Conservation (phyloP, 495 filamentous ascomycete genomes). For the Hypoxylon intermedium region DNA sequence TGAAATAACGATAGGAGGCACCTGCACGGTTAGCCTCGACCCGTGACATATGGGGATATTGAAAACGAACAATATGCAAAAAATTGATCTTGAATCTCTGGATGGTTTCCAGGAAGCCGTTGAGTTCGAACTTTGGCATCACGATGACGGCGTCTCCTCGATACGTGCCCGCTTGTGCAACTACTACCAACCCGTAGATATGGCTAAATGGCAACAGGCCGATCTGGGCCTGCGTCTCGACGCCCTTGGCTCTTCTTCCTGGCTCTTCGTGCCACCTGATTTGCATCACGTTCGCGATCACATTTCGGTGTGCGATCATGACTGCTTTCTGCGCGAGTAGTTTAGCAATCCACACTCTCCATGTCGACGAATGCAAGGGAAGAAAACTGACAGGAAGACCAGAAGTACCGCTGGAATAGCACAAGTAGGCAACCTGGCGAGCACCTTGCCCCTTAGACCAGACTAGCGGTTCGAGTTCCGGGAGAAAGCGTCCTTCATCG, state of each 20-base stretch:
- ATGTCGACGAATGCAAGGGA: neutral
- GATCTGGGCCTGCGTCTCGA: slow-evolving; percentile 66
- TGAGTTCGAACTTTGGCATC: slow-evolving; percentile 85
- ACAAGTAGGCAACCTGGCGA: slow-evolving; percentile 80
- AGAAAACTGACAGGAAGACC: slow-evolving; percentile 71
- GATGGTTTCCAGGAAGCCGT: slow-evolving; percentile 68
- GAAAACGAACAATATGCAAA: slow-evolving; percentile 68
- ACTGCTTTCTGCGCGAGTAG: slow-evolving; percentile 77
- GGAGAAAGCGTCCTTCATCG: slow-evolving; percentile 65
- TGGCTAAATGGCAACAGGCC: slow-evolving; percentile 85
- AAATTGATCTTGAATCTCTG: slow-evolving; percentile 74
- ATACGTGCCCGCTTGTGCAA: slow-evolving; percentile 71
- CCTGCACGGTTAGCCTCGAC: slow-evolving; percentile 48
- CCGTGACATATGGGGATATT: neutral
- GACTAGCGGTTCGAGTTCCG: slow-evolving; percentile 66
- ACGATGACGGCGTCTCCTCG: slow-evolving; percentile 80
- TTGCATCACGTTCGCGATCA: slow-evolving; percentile 84
- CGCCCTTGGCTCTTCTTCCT: slow-evolving; percentile 44
- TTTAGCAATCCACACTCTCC: slow-evolving; percentile 14
- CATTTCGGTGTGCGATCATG: slow-evolving; percentile 89
- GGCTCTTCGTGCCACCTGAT: slow-evolving; percentile 62
- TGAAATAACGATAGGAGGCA: slow-evolving; percentile 86
- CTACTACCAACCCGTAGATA: slow-evolving; percentile 84
- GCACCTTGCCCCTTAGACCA: slow-evolving; percentile 80
- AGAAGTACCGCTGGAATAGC: slow-evolving; percentile 89